Percentiles rank a stretch among this genome's conserved stretches.
phyloP scores from a whole-genome alignment of 805 yeast genomes.

The Cyberlindnera euphorbiae region DNA sequence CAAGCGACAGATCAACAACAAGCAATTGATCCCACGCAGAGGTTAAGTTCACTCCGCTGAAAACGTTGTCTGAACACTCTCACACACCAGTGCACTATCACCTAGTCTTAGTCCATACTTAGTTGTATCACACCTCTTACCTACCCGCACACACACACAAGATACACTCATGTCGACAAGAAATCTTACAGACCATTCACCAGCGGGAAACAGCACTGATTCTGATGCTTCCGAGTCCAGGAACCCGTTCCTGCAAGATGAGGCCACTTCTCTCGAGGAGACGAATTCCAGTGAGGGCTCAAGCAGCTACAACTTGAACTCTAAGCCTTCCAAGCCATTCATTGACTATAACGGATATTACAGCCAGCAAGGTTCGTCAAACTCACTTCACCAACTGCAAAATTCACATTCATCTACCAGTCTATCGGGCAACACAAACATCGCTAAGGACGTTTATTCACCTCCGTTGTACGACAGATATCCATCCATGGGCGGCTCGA shows the following conservation, averaged over 20 bases:
- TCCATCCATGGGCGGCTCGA: slow-evolving; percentile 54
- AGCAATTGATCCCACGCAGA: no score
- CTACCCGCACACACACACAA: neutral
- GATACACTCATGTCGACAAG: slow-evolving; percentile 31
- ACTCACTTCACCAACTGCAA: slow-evolving; percentile 26
- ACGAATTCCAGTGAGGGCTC: slow-evolving; percentile 20
- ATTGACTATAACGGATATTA: slow-evolving; percentile 39
- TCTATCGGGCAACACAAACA: slow-evolving; percentile 15
- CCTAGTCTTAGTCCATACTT: no score
- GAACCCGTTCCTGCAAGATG: slow-evolving; percentile 28
- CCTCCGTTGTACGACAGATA: slow-evolving; percentile 66
- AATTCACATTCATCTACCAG: slow-evolving; percentile 23
- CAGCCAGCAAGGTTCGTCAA: slow-evolving; percentile 36
- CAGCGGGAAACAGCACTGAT: slow-evolving; percentile 19
- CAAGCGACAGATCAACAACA: no score
- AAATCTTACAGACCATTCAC: slow-evolving; percentile 27
- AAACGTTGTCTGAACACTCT: no score
- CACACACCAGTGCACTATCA: no score
- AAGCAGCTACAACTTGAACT: slow-evolving; percentile 18
- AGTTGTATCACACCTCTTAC: neutral
- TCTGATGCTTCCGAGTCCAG: slow-evolving; percentile 24
- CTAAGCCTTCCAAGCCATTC: slow-evolving; percentile 29
- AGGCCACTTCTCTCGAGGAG: slow-evolving; percentile 23
- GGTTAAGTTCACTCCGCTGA: no score
- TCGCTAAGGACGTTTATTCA: slow-evolving; percentile 25